Evolutionary conservation across 148 eudicot species (phyloP), one percentile per base, ranked within the genome.

Genomic region (Mesembryanthemum crystallinum): DNA sequence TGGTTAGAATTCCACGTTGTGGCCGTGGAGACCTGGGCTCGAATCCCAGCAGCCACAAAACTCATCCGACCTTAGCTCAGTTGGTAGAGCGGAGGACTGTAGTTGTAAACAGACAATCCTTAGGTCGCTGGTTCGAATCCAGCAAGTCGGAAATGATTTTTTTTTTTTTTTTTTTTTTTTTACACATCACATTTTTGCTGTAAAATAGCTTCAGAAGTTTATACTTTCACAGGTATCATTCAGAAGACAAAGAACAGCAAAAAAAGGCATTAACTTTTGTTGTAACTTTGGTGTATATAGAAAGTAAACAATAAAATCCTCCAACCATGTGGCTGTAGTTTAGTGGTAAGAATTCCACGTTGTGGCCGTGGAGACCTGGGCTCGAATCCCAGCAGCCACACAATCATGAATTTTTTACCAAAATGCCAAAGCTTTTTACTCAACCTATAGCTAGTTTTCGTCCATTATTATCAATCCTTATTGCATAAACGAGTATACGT

Each of bases 81-180:
- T 70, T 70, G 78, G 78, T 32, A 75, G 78, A 66, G 64, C 78
- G 78, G 78, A 67, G 47, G 65, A 67, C 72, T 59, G 39, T 60
- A 71, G 64, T 55, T 32, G 7, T 27, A 24, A 9, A 7, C 62
- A 30, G 63, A 0, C 4, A 39, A 71, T 84, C 80, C 77, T 81
- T 78, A 73, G 85, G 85, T 83, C 79, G 73, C 85, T 78, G 82
- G 85, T 82, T 78, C 85, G 85, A 82, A 82, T 78, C 85, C 82
- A 80, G 85, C 45, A 72, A 64, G 74, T 72, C 74, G 74, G 74
- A 66, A 8, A 0, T 2, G n/a, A n/a, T 35, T 65, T 37, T 37
- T 35, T 8, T 37, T 64, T 18, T 20, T 54, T 54, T 17, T 1
- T 12, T 54, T 54, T 20, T 0, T 18, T 15, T 8, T 0, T 15